Conservation (phyloP, 1,284 basidiomycete genomes). For the Xanthoconium separans region DNA sequence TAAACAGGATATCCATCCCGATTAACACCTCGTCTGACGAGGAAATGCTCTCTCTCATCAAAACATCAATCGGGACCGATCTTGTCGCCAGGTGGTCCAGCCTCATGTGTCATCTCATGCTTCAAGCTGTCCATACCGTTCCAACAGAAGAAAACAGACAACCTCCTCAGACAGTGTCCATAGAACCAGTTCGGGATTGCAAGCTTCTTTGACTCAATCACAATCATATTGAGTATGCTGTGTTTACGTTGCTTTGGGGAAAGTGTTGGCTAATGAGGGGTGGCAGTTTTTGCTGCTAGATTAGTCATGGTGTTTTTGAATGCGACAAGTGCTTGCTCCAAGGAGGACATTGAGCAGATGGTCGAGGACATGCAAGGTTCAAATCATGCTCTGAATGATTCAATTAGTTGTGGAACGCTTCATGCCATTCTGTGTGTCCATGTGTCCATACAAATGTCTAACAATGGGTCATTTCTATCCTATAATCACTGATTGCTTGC, state of each 20-base stretch:
- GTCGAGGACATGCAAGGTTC: constrained; percentile 9
- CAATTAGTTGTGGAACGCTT: too few relatives aligned
- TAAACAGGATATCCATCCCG: constrained; percentile 58
- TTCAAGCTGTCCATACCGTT: constrained; percentile 90
- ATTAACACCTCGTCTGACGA: constrained; percentile 69
- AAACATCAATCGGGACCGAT: constrained; percentile 99
- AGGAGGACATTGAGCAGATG: too few relatives aligned
- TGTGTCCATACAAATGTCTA: constrained; percentile 2
- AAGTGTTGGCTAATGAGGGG: too few relatives aligned
- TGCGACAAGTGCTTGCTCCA: too few relatives aligned
- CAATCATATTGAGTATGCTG: too few relatives aligned
- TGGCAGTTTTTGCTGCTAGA: too few relatives aligned
- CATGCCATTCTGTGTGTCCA: constrained; percentile 6
- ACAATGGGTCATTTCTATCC: constrained; percentile 1
- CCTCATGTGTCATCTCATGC: constrained; percentile 94
- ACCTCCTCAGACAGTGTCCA: too few relatives aligned
- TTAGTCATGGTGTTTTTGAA: too few relatives aligned
- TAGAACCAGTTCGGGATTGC: too few relatives aligned
- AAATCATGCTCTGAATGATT: background rate
- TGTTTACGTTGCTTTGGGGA: too few relatives aligned
- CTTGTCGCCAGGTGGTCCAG: constrained; percentile 96
- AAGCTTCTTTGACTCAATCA: too few relatives aligned
- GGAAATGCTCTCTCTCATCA: constrained; percentile 86
- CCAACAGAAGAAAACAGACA: constrained; percentile 58
- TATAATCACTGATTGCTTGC: constrained; percentile 12